Evolutionary conservation across 495 filamentous ascomycete species (phyloP), one percentile per base, ranked within the genome.

Genomic region (Diplogelasinospora grovesii): DNA sequence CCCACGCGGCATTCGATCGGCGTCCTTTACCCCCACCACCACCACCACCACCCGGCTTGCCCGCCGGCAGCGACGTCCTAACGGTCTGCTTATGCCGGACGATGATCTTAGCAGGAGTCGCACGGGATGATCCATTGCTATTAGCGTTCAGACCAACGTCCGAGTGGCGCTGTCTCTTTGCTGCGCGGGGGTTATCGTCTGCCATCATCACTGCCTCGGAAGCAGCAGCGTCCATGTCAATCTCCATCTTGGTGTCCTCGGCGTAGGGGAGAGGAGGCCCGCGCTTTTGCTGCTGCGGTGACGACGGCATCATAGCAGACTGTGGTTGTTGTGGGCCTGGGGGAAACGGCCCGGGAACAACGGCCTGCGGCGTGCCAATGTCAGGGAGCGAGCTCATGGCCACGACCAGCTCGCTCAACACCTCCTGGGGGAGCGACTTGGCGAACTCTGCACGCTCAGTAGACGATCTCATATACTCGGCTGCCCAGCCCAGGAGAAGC

Each of bases 401-500:
- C 2, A 77, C 65, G 0, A 77, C 73, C 7, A 77, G 57, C 46
- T 75, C 73, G 36, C 68, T 73, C 13, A 77, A 37, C 5, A 77
- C 71, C 46, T 72, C 70, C 48, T 75, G 64, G 1, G 73, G 73
- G 2, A 77, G 64, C 5, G 71, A 68, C 30, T 68, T 61, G 13
- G 66, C 72, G 37, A 77, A 77, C 38, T 69, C 64, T 14, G 65
- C 60, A 3, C 70, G 61, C 4, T 63, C 58, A 7, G 69, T 65
- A 7, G 69, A 69, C 2, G 71, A 70, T 45, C 67, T 49, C 57
- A 74, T 74, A 38, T 77, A 74, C 41, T 77, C 73, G 3, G 71
- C 71, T 11, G 71, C 72, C 73, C 73, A 77, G n/a, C 54, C 56
- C 10, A 75, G 59, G 11, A 77, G 61, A 16, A 77, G 66, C 29